These are phyloP conservation scores for Pichia rugopelliculosa DNA, from an alignment of 805 yeast genomes.

Conservation along the genomic window DNA sequence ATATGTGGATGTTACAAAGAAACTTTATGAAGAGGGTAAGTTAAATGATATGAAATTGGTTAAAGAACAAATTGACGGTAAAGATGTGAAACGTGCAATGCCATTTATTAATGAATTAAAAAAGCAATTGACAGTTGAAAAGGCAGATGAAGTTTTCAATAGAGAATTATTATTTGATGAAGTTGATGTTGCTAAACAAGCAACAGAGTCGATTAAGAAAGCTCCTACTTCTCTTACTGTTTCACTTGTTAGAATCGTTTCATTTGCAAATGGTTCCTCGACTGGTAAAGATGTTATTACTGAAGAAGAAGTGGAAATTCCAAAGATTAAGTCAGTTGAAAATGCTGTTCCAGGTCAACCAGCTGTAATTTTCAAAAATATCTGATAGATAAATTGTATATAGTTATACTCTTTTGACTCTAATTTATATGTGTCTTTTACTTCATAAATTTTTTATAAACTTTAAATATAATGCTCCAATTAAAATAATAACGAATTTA, in stretches of 20 bases:
- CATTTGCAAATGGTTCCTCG: conserved; percentile 55
- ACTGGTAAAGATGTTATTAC: conserved; percentile 60
- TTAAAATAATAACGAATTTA: neutral
- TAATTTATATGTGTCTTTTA: too few species aligned
- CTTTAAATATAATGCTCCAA: neutral
- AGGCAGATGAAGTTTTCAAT: conserved; percentile 76
- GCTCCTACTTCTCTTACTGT: conserved; percentile 57
- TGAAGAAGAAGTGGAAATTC: conserved; percentile 62
- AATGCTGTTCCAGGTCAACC: conserved; percentile 91
- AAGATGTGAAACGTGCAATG: conserved; percentile 97
- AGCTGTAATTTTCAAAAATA: conserved; percentile 69
- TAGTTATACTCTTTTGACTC: neutral
- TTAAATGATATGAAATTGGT: conserved; percentile 59
- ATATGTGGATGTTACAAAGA: conserved; percentile 62
- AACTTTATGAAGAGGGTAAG: conserved; percentile 56
- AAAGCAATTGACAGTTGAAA: conserved; percentile 64
- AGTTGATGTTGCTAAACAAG: conserved; percentile 51
- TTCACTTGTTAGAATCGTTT: conserved; percentile 49
- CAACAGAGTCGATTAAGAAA: conserved; percentile 48
- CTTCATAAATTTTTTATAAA: neutral
- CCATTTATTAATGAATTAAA: conserved; percentile 87
- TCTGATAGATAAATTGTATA: conserved; percentile 25
- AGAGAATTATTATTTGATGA: conserved; percentile 84
- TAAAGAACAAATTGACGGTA: conserved; percentile 58
- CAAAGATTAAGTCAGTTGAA: conserved; percentile 64